Evolutionary conservation across 2,329 filamentous ascomycete genomes (phyloP), one percentile per base, ranked within the genome.

Genomic region (Verticillium albo-atrum): DNA sequence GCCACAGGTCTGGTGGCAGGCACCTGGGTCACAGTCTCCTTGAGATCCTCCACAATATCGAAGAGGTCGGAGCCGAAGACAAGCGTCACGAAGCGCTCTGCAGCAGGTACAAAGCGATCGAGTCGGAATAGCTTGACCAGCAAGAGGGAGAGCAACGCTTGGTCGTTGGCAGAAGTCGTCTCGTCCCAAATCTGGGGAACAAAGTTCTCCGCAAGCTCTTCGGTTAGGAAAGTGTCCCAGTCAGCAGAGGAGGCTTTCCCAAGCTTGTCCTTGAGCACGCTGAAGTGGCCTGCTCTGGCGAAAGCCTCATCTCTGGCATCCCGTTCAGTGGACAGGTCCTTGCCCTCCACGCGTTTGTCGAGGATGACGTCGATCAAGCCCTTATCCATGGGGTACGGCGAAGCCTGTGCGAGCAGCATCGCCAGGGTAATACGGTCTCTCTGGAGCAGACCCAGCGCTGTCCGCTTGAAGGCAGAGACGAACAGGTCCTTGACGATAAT

Each of bases 321-420:
- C 3, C 77, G 73, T 58, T 89, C 81, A 0, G 87, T 90, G 0
- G 90, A 96, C 27, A 96, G 79, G 72, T 97, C 94, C 50, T 84
- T 84, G 60, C 90, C 92, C 63, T 89, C 83, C 35, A 96, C 77
- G 56, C 85, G 85, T 55, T 89, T 84, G 69, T 97, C 93, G 4
- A 99, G 83, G 50, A 99, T 88, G 32, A 86, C 81, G 68, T 99
- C 96, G 64, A 99, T 89, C 62, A 97, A 81, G 14, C 82, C 82
- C 79, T 93, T 95, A 73, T 99, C 92, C 90, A 98, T 97, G 68
- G 91, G 86, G 78, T 94, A 97, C 0, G 95, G 95, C n/a, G 94
- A 90, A 5, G 94, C 95, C 75, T 98, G 95, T 6, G 93, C 92
- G 52, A 99, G 87, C 56, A 99, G 86, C 84, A 99, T 94, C 30